phyloP scores from a whole-genome alignment of 192 early-diverging fungal genomes.

The Thoreauomyces humboldtii region DNA sequence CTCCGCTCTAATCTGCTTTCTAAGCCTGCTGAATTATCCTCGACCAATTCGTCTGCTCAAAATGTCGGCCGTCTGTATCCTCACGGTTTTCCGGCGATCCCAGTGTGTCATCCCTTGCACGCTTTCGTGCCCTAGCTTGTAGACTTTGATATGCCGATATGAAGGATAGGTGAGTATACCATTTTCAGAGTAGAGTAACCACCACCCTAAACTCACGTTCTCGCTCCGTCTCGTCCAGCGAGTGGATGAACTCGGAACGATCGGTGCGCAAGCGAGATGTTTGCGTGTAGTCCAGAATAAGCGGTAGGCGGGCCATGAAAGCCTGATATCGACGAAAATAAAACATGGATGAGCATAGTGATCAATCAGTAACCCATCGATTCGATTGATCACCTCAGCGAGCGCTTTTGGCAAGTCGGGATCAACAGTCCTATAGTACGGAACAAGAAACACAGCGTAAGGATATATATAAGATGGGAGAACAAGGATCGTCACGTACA shows the following conservation, averaged over 20 bases:
- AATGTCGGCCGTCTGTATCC: constrained; percentile 37
- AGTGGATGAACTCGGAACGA: constrained; percentile 34
- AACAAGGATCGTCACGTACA: too few relatives aligned
- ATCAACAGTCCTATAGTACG: constrained; percentile 6
- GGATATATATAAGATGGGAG: not conserved
- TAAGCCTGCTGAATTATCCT: too few relatives aligned
- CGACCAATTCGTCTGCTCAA: constrained; percentile 16
- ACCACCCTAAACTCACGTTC: constrained; percentile 39
- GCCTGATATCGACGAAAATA: constrained; percentile 18
- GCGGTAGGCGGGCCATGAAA: constrained; percentile 28
- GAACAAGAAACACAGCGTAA: too few relatives aligned
- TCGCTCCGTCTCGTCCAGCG: constrained; percentile 43
- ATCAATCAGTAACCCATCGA: too few relatives aligned
- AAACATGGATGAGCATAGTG: too few relatives aligned
- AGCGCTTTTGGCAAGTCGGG: constrained; percentile 11
- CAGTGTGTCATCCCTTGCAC: constrained; percentile 29
- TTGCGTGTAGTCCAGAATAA: constrained; percentile 43
- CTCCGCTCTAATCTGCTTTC: too few relatives aligned
- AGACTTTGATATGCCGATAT: too few relatives aligned
- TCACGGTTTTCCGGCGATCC: constrained; percentile 25
- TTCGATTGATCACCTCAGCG: constrained; percentile 21
- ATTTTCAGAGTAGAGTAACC: too few relatives aligned
- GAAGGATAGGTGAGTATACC: too few relatives aligned
- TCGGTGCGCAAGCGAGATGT: constrained; percentile 34
- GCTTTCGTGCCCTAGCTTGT: constrained; percentile 36